These are phyloP conservation scores for Chaetomium olivaceum DNA, from an alignment of 2,329 filamentous ascomycete species.

Conservation along the genomic window DNA sequence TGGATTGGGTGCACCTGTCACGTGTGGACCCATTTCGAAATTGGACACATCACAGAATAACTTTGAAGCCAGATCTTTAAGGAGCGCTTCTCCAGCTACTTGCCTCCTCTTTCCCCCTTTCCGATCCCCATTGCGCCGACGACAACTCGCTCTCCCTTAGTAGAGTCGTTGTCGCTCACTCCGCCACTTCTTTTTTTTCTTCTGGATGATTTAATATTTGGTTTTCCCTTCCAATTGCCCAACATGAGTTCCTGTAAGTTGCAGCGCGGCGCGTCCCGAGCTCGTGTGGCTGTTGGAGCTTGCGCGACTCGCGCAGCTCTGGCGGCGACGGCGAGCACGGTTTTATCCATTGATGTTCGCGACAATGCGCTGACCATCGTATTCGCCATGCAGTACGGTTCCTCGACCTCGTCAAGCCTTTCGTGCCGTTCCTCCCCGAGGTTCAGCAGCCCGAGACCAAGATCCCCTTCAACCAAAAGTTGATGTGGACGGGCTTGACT, in stretches of 20 bases:
- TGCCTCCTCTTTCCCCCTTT: constrained; percentile 48
- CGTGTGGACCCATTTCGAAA: constrained; percentile 35
- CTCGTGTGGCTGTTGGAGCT: constrained; percentile 9
- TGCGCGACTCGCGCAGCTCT: constrained; percentile 7
- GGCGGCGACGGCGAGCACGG: not conserved
- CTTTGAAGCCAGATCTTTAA: constrained; percentile 34
- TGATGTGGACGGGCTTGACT: constrained; percentile 93
- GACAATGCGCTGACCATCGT: constrained; percentile 28
- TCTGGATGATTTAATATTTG: constrained; percentile 39
- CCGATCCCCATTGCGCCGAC: constrained; percentile 35
- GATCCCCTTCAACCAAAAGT: constrained; percentile 97
- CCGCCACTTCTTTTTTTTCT: constrained; percentile 36
- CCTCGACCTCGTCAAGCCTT: constrained; percentile 99
- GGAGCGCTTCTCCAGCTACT: constrained; percentile 30
- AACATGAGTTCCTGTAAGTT: constrained; percentile 59
- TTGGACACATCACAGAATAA: constrained; percentile 38
- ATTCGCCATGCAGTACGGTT: constrained; percentile 73
- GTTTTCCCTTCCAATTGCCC: constrained; percentile 41
- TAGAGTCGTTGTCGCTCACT: constrained; percentile 38
- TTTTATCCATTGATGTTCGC: constrained; percentile 18
- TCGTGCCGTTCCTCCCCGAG: constrained; percentile 98
- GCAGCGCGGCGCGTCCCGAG: constrained; percentile 15
- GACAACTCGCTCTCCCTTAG: constrained; percentile 28
- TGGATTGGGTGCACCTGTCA: constrained; percentile 27
- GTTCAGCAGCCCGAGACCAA: constrained; percentile 98